A percentile compares a stretch with the other conserved stretches of the same genome.
Evolutionary conservation across 768 basidiomycete genomes (phyloP).

Genomic region (Sistotremastrum suecicum): DNA sequence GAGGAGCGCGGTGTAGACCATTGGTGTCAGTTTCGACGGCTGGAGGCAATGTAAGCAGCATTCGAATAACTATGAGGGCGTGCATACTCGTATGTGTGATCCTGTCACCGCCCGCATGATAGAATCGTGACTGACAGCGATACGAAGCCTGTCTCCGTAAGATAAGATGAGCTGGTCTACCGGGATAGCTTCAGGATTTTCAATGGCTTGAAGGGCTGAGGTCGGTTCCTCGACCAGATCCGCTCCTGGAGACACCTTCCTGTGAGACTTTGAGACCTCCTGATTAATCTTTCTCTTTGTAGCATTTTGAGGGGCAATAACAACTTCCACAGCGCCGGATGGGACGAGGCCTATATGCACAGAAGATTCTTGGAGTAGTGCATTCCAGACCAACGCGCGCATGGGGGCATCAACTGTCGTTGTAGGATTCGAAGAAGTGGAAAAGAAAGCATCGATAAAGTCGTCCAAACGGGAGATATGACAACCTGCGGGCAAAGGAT

Average conservation of each 20-base stretch:
- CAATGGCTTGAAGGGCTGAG: constrained; percentile 36
- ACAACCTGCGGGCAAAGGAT: constrained; percentile 38
- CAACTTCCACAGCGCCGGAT: constrained; percentile 49
- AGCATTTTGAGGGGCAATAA: constrained; percentile 63
- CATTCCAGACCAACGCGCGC: constrained; percentile 69
- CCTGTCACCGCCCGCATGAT: constrained; percentile 74
- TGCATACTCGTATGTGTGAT: constrained; percentile 64
- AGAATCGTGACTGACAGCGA: constrained; percentile 62
- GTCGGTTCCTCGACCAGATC: constrained; percentile 28
- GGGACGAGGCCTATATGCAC: constrained; percentile 65
- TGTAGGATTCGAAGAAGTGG: constrained; percentile 18
- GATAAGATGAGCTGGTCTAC: constrained; percentile 41
- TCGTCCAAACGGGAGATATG: constrained; percentile 55
- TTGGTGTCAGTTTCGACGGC: constrained; percentile 69
- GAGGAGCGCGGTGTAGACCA: constrained; percentile 77
- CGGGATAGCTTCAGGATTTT: constrained; percentile 38
- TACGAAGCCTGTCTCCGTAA: constrained; percentile 51
- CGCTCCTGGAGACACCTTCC: constrained; percentile 16
- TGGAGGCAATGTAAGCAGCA: constrained; percentile 17
- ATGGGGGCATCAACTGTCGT: constrained; percentile 67
- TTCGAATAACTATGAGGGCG: neutral
- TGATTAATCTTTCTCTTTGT: constrained; percentile 50
- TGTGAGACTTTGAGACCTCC: constrained; percentile 18
- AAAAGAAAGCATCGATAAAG: constrained; percentile 56
- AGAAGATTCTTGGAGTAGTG: constrained; percentile 61